phyloP scores from a whole-genome alignment of 2,329 filamentous ascomycete genomes.

The Xylaria sp. region DNA sequence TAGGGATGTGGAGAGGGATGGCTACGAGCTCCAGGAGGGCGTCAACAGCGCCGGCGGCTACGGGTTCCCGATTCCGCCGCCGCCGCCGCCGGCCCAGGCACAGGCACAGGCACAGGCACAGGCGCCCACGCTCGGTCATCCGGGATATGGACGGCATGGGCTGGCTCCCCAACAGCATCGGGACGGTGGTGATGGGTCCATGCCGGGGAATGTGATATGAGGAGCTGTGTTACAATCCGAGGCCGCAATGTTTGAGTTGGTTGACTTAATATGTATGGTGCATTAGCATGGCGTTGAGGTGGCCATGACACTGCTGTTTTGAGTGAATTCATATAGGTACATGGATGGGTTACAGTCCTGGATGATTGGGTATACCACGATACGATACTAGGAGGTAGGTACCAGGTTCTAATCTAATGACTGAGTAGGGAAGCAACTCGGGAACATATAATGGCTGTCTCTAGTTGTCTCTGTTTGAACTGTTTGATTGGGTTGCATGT shows the following conservation, averaged over 20 bases:
- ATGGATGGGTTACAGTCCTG: neutral
- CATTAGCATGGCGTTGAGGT: slow-evolving; percentile 10
- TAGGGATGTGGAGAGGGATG: slow-evolving; percentile 35
- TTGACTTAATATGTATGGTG: no score
- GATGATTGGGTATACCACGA: neutral
- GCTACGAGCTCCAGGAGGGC: slow-evolving; percentile 54
- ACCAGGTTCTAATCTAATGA: no score
- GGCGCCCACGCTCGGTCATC: slow-evolving; percentile 50
- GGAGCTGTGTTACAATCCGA: slow-evolving; percentile 2
- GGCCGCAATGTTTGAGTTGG: neutral
- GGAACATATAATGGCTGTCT: neutral
- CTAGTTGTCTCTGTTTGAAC: neutral
- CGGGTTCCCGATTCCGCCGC: slow-evolving; percentile 12
- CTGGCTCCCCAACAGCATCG: slow-evolving; percentile 6
- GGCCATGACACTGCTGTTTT: neutral
- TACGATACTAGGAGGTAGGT: no score
- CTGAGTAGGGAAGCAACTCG: no score
- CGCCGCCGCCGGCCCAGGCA: slow-evolving; percentile 27
- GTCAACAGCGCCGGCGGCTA: slow-evolving; percentile 39
- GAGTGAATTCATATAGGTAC: neutral
- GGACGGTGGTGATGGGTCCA: no score
- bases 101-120: slow-evolving; percentile 32
- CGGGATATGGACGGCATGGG: slow-evolving; percentile 47
- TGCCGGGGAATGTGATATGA: neutral
- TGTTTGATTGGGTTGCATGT: neutral